Percentiles rank a stretch among this genome's conserved stretches.
Conservation (phyloP, 768 basidiomycete genomes). For the Tubosaeta sp. region DNA sequence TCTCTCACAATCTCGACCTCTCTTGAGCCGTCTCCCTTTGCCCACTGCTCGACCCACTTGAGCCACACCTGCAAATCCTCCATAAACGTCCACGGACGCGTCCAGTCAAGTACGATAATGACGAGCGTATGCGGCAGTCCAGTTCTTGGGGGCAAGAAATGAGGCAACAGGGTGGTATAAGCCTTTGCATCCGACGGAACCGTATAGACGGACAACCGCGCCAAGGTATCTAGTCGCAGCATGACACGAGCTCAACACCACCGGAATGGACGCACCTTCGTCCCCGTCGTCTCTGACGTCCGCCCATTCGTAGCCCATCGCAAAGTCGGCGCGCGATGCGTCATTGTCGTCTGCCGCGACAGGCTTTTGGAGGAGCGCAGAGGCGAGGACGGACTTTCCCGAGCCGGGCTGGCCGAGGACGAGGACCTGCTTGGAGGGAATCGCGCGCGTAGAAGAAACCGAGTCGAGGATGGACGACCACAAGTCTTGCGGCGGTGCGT, state of each 20-base stretch:
- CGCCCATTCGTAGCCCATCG: slow-evolving; percentile 88
- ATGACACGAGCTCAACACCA: not conserved
- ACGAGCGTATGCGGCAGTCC: slow-evolving; percentile 69
- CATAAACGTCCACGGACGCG: slow-evolving; percentile 87
- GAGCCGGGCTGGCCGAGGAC: slow-evolving; percentile 75
- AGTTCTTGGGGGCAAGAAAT: slow-evolving; percentile 70
- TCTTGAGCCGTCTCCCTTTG: slow-evolving; percentile 58
- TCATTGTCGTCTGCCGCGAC: slow-evolving; percentile 51
- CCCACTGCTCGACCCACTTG: slow-evolving; percentile 79
- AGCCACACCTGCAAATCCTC: slow-evolving; percentile 84
- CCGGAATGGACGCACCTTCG: slow-evolving; percentile 61
- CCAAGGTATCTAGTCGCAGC: slow-evolving; percentile 66
- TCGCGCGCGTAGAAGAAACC: slow-evolving; percentile 74
- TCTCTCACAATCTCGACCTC: slow-evolving; percentile 66
- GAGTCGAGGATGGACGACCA: slow-evolving; percentile 93
- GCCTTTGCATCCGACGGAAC: slow-evolving; percentile 75
- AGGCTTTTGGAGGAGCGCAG: slow-evolving; percentile 68
- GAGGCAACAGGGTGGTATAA: slow-evolving; percentile 68
- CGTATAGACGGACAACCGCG: slow-evolving; percentile 87
- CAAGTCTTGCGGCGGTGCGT: slow-evolving; percentile 72
- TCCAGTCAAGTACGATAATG: slow-evolving; percentile 92
- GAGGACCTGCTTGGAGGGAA: slow-evolving; percentile 83
- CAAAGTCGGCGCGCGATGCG: slow-evolving; percentile 67
- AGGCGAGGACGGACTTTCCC: slow-evolving; percentile 73
- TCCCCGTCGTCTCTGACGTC: slow-evolving; percentile 91